Evolutionary conservation across 73 alveolate species (phyloP), one percentile per base, ranked within the genome.

Genomic region (Paramecium caudatum): DNA sequence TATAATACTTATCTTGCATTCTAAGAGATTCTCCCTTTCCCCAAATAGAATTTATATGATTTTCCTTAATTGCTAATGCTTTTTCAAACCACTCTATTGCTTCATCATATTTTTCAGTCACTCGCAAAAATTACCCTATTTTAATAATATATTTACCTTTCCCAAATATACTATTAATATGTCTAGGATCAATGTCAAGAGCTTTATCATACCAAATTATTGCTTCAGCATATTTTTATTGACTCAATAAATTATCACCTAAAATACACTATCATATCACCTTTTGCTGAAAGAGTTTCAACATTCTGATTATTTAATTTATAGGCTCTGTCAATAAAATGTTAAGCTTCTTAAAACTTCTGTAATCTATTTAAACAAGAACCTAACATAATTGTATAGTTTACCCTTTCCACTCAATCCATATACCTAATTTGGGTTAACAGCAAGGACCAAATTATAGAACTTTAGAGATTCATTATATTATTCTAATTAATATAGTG

Each of bases 31-130:
- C 80, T 10, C 80, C 80, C 30, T 55, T 55, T 23, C 80, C 80
- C 80, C 80, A 55, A 23, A 55, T 55, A 25, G 80, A 17, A 23
- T 10, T 23, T 3, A 55, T 5, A 55, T 55, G 80, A 55, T 55
- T 55, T 5, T 37, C 46, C 30, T 55, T 55, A 19, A 23, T 3
- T 55, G 23, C 30, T 5, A 55, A 27, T 2, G 17, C 80, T 55
- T 55, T 55, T 27, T 55, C 80, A 55, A 27, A 55, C 80, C 80
- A 55, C 30, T 55, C 80, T 0, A 55, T 55, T 19, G 80, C 80
- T 12, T 55, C 80, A 23, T 55, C 80, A 55, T 55, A 55, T 4
- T 4, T 55, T 55, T 55, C 80, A 55, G 30, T 55, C 7, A 55
- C 23, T 55, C 80, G 23, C 1, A 55, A 55, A 55, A 27, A 55